Base-by-base conservation (phyloP, 2,329 filamentous ascomycete genomes). In the Myriosclerotinia duriaeana region DNA sequence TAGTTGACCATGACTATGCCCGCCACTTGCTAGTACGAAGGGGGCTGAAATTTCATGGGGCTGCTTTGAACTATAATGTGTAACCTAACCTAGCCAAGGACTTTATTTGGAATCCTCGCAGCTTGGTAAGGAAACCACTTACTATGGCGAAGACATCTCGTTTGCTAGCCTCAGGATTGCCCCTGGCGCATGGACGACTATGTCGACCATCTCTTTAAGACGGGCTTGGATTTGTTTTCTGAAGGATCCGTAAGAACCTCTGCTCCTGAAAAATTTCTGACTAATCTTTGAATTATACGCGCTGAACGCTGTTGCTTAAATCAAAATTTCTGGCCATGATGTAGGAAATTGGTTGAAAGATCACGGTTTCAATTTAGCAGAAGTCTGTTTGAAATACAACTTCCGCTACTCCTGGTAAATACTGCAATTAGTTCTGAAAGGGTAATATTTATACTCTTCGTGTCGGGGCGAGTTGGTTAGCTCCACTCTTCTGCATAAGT, bases 1-100 rank as follows among this genome's bases (percentile, higher is more conserved):
- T 64, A 11, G 72, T 74, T 15, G 73, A 75, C 70, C 71, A 75
- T n/a, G 64, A 53, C 72, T 74, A 56, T 72, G 70, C 3, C 74
- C 74, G 22, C 72, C 73, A 12, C 69, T 64, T 64, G 71, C 74
- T 5, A 67, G 48, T 3, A 72, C 69, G 53, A 76, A 74, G 5
- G 71, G 71, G 20, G 74, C 64, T 20, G 38, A 46, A 26, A 53
- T 12, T 8, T n/a, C 26, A 4, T 50, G 42, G 42, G 3, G 58
- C 46, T 6, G 20, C 7, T 40, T 61, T 50, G 20, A 52, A 14
- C 58, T 61, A n/a, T 60, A 26, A 34, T 14, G 6, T 34, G 3
- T 60, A 36, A 60, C 30, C 30, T 60, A 36, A 60, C 30, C 30
- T 34, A 6, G 2, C 5, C 30, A 6, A 34, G 30, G 30, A 34